These are phyloP conservation scores for Plasmodium coatneyi DNA, from an alignment of 169 alveolate species.

Conservation along the genomic window DNA sequence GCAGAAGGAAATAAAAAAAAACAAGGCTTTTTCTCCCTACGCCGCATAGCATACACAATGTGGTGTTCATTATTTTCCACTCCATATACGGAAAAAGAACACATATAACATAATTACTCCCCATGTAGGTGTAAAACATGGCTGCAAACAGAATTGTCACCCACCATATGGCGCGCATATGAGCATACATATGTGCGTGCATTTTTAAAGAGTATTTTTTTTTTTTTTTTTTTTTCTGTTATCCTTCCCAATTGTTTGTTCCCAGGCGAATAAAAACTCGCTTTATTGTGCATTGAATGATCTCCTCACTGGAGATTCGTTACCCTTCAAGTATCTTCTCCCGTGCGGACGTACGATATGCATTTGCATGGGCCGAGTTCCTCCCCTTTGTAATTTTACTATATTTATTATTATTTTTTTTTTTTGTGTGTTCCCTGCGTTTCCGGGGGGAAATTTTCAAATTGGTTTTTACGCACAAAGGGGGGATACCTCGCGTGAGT, in stretches of 20 bases:
- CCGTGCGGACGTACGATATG: not conserved
- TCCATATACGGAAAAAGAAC: not conserved
- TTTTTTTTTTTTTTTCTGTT: conserved; percentile 3
- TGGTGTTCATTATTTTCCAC: not conserved
- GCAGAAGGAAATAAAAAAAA: not conserved
- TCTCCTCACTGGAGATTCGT: not conserved
- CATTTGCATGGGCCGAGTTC: not conserved
- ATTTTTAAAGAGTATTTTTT: conserved; percentile 2
- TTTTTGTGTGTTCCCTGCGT: not conserved
- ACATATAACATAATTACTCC: not conserved
- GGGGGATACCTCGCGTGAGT: not conserved
- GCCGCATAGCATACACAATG: not conserved
- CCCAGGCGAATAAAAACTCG: not conserved
- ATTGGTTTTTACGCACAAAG: not conserved
- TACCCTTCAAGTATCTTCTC: not conserved
- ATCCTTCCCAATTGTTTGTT: not conserved
- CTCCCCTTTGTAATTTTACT: not conserved
- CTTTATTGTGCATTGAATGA: not conserved
- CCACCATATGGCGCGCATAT: not conserved
- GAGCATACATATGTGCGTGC: not conserved
- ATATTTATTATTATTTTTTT: not conserved
- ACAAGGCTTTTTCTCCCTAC: not conserved
- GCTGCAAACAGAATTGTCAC: not conserved
- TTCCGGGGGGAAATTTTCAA: not conserved
- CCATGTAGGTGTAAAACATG: not conserved